Evolutionary conservation across 2,329 filamentous ascomycete species (phyloP).

Genomic region (Penicillium sp.): DNA sequence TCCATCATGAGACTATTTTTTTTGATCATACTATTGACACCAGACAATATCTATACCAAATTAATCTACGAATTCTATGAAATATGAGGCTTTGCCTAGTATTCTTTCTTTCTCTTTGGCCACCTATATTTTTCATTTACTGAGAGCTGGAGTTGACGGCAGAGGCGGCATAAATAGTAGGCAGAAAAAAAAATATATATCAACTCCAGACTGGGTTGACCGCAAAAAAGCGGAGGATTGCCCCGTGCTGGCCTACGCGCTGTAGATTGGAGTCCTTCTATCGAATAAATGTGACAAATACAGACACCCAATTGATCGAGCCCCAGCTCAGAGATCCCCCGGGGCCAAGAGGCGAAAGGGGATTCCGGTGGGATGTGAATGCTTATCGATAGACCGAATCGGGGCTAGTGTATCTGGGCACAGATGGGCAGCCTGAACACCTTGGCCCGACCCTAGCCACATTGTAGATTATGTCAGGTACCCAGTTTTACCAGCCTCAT

Average conservation of each 20-base stretch:
- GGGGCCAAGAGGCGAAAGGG: conserved; percentile 13
- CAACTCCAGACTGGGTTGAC: conserved; percentile 5
- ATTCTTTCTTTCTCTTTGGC: background rate
- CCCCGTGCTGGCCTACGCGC: conserved; percentile 23
- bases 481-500: background rate
- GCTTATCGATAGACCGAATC: conserved; percentile 19
- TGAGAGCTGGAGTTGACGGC: background rate
- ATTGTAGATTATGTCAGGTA: conserved; percentile 2
- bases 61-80: background rate
- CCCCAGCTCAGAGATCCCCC: background rate
- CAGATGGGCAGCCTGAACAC: background rate
- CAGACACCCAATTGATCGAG: conserved; percentile 22
- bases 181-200: conserved; percentile 9
- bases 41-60: conserved; percentile 7
- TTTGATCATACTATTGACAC: conserved; percentile 2
- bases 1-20: conserved; percentile 17
- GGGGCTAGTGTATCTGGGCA: background rate
- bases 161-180: conserved; percentile 9
- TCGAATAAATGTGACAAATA: conserved; percentile 27
- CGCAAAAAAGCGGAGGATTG: conserved; percentile 12
- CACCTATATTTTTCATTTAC: background rate
- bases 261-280: conserved; percentile 26
- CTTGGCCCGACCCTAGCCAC: conserved; percentile 3
- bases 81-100: background rate
- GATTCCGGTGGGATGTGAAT: conserved; percentile 21